phyloP scores from a whole-genome alignment of 2,329 filamentous ascomycete genomes.

The Ascosphaera pollenicola region DNA sequence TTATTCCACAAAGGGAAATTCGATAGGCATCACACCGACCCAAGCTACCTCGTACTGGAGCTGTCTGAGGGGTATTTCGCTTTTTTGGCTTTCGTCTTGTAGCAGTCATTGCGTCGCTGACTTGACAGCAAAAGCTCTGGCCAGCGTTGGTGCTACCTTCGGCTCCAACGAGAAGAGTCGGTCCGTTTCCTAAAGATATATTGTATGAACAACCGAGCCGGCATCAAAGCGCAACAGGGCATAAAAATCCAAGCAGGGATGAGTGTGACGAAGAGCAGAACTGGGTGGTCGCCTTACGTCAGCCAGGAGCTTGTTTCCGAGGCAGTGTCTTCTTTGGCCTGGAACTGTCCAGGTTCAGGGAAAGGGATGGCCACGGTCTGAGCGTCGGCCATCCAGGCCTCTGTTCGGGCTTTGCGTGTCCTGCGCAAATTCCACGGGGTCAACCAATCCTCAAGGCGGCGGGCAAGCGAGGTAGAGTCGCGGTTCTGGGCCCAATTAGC shows the following conservation, averaged over 20 bases:
- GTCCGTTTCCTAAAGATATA: background rate
- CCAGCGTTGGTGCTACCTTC: background rate
- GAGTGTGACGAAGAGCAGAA: background rate
- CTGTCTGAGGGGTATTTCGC: no score
- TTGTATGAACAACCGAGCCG: background rate
- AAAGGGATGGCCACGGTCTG: slow-evolving; percentile 12
- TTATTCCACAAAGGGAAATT: no score
- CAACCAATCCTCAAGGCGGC: slow-evolving; percentile 17
- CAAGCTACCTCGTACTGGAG: no score
- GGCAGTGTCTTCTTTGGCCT: background rate
- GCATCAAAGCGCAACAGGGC: background rate
- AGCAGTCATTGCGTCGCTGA: no score
- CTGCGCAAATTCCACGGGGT: slow-evolving; percentile 15
- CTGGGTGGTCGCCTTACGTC: background rate
- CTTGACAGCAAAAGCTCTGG: no score
- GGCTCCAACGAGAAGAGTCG: background rate
- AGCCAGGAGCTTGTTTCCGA: slow-evolving; percentile 1
- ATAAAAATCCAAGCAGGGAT: background rate
- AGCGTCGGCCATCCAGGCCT: slow-evolving; percentile 17
- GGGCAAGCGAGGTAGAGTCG: slow-evolving; percentile 16
- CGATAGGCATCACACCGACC: no score
- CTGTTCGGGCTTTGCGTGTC: slow-evolving; percentile 9
- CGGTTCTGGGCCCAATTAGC: slow-evolving; percentile 19
- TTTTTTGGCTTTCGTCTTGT: no score
- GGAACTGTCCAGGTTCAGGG: slow-evolving; percentile 3